phyloP scores from a whole-genome alignment of 2,329 filamentous ascomycete species.

The Leptographium radiaticola region DNA sequence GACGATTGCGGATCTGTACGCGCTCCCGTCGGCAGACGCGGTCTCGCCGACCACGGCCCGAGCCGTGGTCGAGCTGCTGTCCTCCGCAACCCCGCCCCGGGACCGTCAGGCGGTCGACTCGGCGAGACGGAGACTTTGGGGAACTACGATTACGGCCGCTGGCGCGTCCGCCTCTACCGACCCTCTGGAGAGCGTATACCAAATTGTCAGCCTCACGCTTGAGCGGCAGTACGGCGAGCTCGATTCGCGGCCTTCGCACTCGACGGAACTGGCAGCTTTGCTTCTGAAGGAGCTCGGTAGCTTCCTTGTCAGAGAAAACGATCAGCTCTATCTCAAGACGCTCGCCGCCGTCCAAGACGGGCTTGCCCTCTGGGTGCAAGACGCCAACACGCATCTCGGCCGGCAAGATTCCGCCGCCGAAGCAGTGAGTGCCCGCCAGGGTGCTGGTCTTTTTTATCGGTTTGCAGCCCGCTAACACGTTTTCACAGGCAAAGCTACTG shows the following conservation, averaged over 20 bases:
- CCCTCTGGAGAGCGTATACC: conserved; percentile 55
- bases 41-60: conserved; percentile 18
- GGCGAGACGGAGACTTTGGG: conserved; percentile 55
- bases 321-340: conserved; percentile 37
- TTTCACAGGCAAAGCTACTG: conserved; percentile 28
- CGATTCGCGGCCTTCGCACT: conserved; percentile 15
- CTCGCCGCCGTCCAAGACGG: conserved; percentile 50
- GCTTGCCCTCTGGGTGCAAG: conserved; percentile 50
- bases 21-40: conserved; percentile 10
- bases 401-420: conserved; percentile 26
- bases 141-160: conserved; percentile 28
- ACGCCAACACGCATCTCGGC: conserved; percentile 31
- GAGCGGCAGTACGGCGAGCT: conserved; percentile 33
- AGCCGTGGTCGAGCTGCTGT: conserved; percentile 29
- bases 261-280: conserved; percentile 19
- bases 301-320: conserved; percentile 37
- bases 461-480: conserved; percentile 23
- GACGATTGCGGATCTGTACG: conserved; percentile 26
- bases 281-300: conserved; percentile 41
- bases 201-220: conserved; percentile 40
- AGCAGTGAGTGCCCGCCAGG: conserved; percentile 30
- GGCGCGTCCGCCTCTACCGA: conserved; percentile 34
- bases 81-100: conserved; percentile 38
- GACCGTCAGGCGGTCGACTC: conserved; percentile 52
- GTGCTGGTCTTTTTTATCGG: not conserved